Evolutionary conservation across 768 basidiomycete genomes (phyloP).

Genomic region (Asterophora parasitica): DNA sequence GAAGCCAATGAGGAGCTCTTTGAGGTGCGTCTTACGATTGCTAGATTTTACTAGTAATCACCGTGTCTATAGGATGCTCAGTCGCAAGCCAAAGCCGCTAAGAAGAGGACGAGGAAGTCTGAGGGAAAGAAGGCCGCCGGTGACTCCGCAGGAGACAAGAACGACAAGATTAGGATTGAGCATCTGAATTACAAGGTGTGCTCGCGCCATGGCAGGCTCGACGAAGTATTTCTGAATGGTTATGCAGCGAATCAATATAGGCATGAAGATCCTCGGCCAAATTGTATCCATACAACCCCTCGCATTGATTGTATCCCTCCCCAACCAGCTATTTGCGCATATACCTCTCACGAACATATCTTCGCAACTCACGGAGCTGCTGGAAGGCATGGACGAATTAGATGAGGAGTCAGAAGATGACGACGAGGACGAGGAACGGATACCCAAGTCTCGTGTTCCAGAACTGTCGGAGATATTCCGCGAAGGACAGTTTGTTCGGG

Average conservation of each 20-base stretch:
- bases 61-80: slow-evolving; percentile 33
- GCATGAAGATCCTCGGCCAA: slow-evolving; percentile 88
- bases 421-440: slow-evolving; percentile 44
- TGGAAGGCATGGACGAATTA: slow-evolving; percentile 61
- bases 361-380: slow-evolving; percentile 61
- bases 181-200: slow-evolving; percentile 90
- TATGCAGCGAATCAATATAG: slow-evolving; percentile 65
- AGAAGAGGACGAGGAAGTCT: slow-evolving; percentile 45
- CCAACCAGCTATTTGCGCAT: slow-evolving; percentile 91
- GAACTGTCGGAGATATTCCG: slow-evolving; percentile 72
- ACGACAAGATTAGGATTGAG: slow-evolving; percentile 69
- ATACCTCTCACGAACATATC: slow-evolving; percentile 93
- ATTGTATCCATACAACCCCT: slow-evolving; percentile 84
- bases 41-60: slow-evolving; percentile 7
- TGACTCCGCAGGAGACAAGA: slow-evolving; percentile 37
- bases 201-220: neutral
- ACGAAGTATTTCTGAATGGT: slow-evolving; percentile 4
- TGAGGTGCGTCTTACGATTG: slow-evolving; percentile 37
- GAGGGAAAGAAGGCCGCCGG: slow-evolving; percentile 29
- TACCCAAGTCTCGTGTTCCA: slow-evolving; percentile 40
- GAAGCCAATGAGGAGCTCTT: slow-evolving; percentile 84
- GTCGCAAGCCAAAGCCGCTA: slow-evolving; percentile 34
- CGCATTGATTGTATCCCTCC: slow-evolving; percentile 88
- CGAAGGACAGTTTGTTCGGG: slow-evolving; percentile 83
- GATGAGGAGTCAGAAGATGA: slow-evolving; percentile 41